A percentile compares a stretch with the other conserved stretches of the same genome.
Conservation (phyloP, 805 yeast genomes). For the Yarrowia porcina region DNA sequence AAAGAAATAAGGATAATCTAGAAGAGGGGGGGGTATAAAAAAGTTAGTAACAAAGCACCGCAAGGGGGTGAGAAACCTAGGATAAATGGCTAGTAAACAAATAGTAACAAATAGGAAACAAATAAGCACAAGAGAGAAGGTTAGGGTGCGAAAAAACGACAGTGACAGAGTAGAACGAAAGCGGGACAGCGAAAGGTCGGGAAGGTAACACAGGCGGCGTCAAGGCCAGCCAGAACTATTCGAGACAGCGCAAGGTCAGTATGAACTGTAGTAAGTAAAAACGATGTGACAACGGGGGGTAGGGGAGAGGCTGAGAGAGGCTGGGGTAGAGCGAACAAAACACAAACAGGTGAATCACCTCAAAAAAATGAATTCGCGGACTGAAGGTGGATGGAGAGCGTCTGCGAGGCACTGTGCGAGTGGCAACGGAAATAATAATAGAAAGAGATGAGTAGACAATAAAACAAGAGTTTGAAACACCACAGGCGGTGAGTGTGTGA, state of each 20-base stretch:
- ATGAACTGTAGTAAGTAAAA: neutral
- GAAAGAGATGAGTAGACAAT: neutral
- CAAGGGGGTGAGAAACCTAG: constrained; percentile 12
- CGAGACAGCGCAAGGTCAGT: constrained; percentile 16
- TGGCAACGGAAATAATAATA: neutral
- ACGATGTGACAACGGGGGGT: neutral
- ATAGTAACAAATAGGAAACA: neutral
- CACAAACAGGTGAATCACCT: neutral
- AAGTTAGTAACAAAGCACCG: constrained; percentile 11
- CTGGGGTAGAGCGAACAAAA: neutral
- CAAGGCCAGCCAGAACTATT: neutral
- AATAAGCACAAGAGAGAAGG: neutral
- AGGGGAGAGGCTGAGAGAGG: neutral
- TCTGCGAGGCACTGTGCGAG: neutral
- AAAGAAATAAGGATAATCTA: neutral
- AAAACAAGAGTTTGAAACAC: neutral
- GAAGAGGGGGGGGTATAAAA: neutral
- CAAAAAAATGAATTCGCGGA: neutral
- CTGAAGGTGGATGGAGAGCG: neutral
- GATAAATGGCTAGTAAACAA: neutral
- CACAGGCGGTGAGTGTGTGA: constrained; percentile 10
- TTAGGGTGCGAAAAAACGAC: neutral
- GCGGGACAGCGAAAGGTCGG: neutral
- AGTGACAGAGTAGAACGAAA: neutral
- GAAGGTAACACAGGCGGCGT: neutral